These are phyloP conservation scores for Eucalyptus guilfoylei DNA, from an alignment of 345 rosid species.

Conservation along the genomic window DNA sequence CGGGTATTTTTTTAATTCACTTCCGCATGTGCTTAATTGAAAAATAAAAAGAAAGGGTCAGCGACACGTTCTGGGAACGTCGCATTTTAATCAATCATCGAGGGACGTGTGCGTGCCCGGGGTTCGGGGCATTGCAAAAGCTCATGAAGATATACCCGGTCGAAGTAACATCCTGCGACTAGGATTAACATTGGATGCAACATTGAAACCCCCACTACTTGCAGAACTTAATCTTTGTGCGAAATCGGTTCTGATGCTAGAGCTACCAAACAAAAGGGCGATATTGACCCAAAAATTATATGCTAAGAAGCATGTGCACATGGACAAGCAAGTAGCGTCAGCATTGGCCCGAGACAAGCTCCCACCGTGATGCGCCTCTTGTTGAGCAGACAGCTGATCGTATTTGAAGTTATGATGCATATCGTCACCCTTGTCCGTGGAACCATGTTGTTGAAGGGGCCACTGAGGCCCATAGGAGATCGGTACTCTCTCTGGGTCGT, in stretches of 20 bases:
- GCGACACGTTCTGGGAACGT: accelerated
- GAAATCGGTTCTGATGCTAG: not conserved
- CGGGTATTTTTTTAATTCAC: too few species aligned
- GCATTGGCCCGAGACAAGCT: not conserved
- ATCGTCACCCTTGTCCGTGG: not conserved
- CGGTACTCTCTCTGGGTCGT: not conserved
- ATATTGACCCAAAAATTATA: not conserved
- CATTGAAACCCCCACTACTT: not conserved
- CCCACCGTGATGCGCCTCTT: not conserved
- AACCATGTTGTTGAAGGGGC: not conserved
- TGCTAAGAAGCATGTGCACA: not conserved
- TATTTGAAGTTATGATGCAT: not conserved
- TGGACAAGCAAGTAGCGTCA: not conserved
- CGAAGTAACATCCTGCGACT: not conserved
- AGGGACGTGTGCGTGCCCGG: accelerated
- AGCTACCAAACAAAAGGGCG: not conserved
- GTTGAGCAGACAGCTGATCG: not conserved
- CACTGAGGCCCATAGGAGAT: not conserved
- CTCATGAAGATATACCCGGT: not conserved
- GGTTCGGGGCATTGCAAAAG: too few species aligned
- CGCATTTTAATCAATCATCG: too few species aligned
- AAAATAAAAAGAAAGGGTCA: too few species aligned
- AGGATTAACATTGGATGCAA: not conserved
- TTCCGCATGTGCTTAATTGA: too few species aligned
- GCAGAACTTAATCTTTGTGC: not conserved